A percentile compares a stretch with the other conserved stretches of the same genome.
phyloP scores from a whole-genome alignment of 306 rosid genomes.

The Hippophae gyantsensis region DNA sequence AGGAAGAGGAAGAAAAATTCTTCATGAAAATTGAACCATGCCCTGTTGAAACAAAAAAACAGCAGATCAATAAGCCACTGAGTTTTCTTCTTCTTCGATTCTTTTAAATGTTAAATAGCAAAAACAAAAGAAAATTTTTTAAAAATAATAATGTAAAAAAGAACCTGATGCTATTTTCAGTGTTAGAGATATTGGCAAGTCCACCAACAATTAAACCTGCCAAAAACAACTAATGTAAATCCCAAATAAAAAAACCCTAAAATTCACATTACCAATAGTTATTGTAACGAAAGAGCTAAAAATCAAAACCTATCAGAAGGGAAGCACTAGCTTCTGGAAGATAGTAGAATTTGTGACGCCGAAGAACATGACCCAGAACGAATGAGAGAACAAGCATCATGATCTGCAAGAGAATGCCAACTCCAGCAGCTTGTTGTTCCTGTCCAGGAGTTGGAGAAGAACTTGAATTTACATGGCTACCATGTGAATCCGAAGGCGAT shows the following conservation, averaged over 20 bases:
- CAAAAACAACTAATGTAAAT: slow-evolving; percentile 7
- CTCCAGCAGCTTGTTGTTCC: slow-evolving; percentile 99
- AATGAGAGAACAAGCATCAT: slow-evolving; percentile 96
- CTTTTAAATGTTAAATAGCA: neutral
- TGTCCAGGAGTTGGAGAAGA: slow-evolving; percentile 47
- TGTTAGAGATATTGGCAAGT: slow-evolving; percentile 82
- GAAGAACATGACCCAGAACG: slow-evolving; percentile 95
- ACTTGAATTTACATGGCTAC: neutral
- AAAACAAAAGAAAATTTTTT: neutral
- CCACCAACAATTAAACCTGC: slow-evolving; percentile 85
- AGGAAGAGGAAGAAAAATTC: slow-evolving; percentile 95
- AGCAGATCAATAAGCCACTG: slow-evolving; percentile 1
- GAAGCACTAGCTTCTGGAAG: slow-evolving; percentile 99
- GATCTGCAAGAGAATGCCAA: slow-evolving; percentile 98
- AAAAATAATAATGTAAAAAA: slow-evolving; percentile 1
- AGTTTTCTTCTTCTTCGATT: neutral
- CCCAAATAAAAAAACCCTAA: neutral
- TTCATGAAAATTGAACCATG: slow-evolving; percentile 98
- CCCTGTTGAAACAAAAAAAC: slow-evolving; percentile 36
- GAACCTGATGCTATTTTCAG: slow-evolving; percentile 82
- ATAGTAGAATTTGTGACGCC: slow-evolving; percentile 77
- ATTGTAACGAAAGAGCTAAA: neutral
- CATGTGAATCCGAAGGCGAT: slow-evolving; percentile 57
- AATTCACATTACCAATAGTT: neutral
- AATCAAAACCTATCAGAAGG: slow-evolving; percentile 64